A percentile compares a stretch with the other conserved stretches of the same genome.
Evolutionary conservation across 164 flowering plant genomes (phyloP).

Genomic region (Piper betle): DNA sequence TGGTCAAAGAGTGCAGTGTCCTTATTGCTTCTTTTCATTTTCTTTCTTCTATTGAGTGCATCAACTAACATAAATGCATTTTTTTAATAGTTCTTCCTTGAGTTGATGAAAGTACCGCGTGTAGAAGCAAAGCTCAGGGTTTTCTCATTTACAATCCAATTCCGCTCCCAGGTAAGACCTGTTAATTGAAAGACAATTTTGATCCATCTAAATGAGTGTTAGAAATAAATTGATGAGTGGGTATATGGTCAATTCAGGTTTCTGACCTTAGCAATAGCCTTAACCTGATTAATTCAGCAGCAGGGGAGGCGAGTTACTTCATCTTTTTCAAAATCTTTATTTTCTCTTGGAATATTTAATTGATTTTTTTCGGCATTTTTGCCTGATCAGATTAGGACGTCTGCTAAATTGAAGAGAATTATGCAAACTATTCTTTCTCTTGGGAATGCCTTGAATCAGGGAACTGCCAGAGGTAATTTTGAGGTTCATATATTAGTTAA

Average conservation of each 20-base stretch:
- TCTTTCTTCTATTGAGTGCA: neutral
- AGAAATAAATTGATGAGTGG: neutral
- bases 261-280: conserved; percentile 68
- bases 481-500: neutral
- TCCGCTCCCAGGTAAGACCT: neutral
- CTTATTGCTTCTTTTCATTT: neutral
- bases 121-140: conserved; percentile 92
- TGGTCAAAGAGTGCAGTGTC: neutral
- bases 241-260: conserved; percentile 26
- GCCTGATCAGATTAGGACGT: conserved; percentile 54
- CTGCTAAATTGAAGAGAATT: conserved; percentile 63
- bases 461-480: conserved; percentile 87
- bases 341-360: conserved; percentile 1
- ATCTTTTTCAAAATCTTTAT: neutral
- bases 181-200: neutral
- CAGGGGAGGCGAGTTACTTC: conserved; percentile 59
- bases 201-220: neutral
- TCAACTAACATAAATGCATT: neutral
- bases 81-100: conserved; percentile 67
- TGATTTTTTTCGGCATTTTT: conserved; percentile 2
- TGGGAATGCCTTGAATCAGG: conserved; percentile 97
- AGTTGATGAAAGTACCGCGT: conserved; percentile 95
- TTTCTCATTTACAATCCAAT: conserved; percentile 85
- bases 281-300: conserved; percentile 57
- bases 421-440: conserved; percentile 88